phyloP scores from a whole-genome alignment of 495 filamentous ascomycete species.

The Aspergillus sclerotiicarbonarius region DNA sequence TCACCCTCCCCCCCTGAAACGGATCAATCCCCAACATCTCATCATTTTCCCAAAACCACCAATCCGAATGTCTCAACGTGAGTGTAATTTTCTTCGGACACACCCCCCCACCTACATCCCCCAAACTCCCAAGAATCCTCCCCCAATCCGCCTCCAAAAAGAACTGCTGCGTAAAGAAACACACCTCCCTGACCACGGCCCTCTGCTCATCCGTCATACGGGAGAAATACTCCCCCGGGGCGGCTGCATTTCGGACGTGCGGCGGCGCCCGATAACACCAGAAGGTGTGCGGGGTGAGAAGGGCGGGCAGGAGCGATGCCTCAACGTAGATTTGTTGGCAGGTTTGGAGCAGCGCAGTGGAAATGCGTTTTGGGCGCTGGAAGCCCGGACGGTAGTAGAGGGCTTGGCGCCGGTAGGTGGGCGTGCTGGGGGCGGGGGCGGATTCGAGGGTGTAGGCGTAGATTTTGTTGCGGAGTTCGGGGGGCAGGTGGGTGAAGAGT shows the following conservation, averaged over 20 bases:
- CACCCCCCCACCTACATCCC: too few relatives aligned
- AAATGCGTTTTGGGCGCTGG: neutral
- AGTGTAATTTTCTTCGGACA: neutral
- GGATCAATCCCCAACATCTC: conserved; percentile 2
- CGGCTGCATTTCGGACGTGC: neutral
- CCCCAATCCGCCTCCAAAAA: neutral
- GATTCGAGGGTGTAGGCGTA: conserved; percentile 2
- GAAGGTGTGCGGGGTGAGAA: neutral
- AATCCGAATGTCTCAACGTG: neutral
- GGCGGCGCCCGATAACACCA: neutral
- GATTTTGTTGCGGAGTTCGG: conserved; percentile 1
- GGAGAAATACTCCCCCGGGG: neutral
- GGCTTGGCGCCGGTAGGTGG: neutral
- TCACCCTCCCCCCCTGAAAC: neutral
- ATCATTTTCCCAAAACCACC: conserved; percentile 3
- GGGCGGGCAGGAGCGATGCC: neutral
- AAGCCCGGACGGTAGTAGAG: conserved; percentile 6
- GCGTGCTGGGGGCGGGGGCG: neutral
- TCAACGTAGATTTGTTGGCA: conserved; percentile 4
- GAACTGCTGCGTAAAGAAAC: conserved; percentile 5
- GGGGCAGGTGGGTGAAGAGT: neutral
- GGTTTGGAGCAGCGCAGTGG: conserved; percentile 1
- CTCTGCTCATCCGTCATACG: neutral
- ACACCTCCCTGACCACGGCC: neutral
- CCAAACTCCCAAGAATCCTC: too few relatives aligned